These are phyloP conservation scores for Phytophthora aleatoria DNA, from an alignment of 352 stramenopile species.

Conservation along the genomic window DNA sequence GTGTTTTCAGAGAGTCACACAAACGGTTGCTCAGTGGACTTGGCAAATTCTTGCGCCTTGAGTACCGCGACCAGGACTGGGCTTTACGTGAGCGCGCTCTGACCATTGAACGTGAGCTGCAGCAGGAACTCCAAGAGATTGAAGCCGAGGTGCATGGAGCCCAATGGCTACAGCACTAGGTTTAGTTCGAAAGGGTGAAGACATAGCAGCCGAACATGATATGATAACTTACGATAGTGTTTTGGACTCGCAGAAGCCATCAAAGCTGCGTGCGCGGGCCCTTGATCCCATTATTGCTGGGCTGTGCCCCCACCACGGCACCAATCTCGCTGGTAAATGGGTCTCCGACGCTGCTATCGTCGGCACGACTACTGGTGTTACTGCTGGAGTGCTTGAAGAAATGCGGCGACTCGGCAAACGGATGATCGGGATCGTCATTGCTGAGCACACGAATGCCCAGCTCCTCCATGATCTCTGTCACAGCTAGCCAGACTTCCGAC, in stretches of 20 bases:
- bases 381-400: constrained; percentile 31
- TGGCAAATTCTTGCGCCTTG: constrained; percentile 65
- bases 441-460: constrained; percentile 66
- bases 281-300: constrained; percentile 25
- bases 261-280: constrained; percentile 53
- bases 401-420: constrained; percentile 47
- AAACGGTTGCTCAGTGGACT: constrained; percentile 57
- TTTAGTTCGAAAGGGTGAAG: background rate
- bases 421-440: constrained; percentile 36
- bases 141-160: constrained; percentile 38
- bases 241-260: constrained; percentile 8
- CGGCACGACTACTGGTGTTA: constrained; percentile 18
- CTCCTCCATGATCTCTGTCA: constrained; percentile 91
- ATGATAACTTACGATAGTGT: constrained; percentile 28
- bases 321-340: constrained; percentile 71
- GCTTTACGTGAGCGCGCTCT: constrained; percentile 56
- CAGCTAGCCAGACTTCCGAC: constrained; percentile 87
- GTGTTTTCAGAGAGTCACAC: constrained; percentile 45
- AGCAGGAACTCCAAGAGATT: constrained; percentile 61
- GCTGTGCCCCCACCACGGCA: constrained; percentile 49
- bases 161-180: constrained; percentile 40
- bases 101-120: constrained; percentile 66
- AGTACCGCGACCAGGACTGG: constrained; percentile 48
- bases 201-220: constrained; percentile 11
- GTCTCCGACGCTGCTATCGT: constrained; percentile 36